A percentile compares a stretch with the other conserved stretches of the same genome.
Conservation (phyloP, 441 rosid genomes). For the Corymbia citriodora region DNA sequence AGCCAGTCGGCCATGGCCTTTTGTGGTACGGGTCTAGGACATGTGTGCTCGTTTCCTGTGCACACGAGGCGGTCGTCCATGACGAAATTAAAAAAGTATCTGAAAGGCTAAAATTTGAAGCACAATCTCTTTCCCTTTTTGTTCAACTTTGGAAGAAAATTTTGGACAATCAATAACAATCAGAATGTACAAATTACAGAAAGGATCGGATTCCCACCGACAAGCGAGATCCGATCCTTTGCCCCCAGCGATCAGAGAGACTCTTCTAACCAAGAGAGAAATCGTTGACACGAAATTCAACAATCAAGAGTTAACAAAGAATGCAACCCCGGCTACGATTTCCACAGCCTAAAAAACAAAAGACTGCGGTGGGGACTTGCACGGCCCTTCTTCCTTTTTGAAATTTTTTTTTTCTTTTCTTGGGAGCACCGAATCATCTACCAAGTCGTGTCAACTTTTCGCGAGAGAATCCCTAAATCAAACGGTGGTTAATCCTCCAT, state of each 20-base stretch:
- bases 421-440: neutral
- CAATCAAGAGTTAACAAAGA: neutral
- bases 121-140: neutral
- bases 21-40: neutral
- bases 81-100: neutral
- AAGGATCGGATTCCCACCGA: neutral
- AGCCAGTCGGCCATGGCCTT: neutral
- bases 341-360: neutral
- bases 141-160: neutral
- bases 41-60: neutral
- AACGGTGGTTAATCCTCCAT: neutral
- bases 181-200: neutral
- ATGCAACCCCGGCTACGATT: neutral
- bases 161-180: neutral
- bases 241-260: neutral
- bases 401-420: neutral
- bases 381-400: neutral
- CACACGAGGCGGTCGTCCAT: neutral
- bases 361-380: neutral
- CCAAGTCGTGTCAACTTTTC: neutral
- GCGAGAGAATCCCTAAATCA: neutral
- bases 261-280: neutral
- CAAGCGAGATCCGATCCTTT: neutral
- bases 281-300: neutral
- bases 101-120: neutral